Conservation (phyloP, 2,329 filamentous ascomycete species). For the Orbilia ellipsospora region DNA sequence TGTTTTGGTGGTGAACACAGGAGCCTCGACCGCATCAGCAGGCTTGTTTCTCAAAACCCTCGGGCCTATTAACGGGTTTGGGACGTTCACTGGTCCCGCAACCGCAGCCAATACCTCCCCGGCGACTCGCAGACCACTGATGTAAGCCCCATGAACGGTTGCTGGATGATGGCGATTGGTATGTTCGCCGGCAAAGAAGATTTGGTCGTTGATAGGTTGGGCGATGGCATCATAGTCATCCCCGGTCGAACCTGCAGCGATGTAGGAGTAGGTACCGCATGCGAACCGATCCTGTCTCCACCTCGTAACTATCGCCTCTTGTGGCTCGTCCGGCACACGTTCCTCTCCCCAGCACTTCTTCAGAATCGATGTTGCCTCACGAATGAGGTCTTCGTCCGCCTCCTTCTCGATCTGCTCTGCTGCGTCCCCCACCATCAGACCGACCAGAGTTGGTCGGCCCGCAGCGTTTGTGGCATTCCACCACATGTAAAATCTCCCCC, state of each 20-base stretch:
- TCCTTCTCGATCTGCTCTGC: slow-evolving; percentile 86
- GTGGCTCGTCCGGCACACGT: slow-evolving; percentile 75
- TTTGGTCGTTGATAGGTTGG: slow-evolving; percentile 76
- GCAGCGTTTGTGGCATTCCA: slow-evolving; percentile 94
- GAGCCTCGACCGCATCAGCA: not conserved
- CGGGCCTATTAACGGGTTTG: slow-evolving; percentile 77
- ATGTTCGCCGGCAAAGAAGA: slow-evolving; percentile 96
- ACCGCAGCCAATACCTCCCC: slow-evolving; percentile 84
- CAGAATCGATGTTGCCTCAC: slow-evolving; percentile 82
- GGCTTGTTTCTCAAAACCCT: slow-evolving; percentile 62
- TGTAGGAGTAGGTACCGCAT: slow-evolving; percentile 94
- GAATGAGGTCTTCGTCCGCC: slow-evolving; percentile 78
- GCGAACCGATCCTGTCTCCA: slow-evolving; percentile 93
- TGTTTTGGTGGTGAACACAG: too few relatives aligned
- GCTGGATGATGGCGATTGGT: slow-evolving; percentile 96
- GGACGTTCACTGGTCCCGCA: slow-evolving; percentile 82
- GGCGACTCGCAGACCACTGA: slow-evolving; percentile 90
- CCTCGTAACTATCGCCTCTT: slow-evolving; percentile 88
- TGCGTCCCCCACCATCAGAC: slow-evolving; percentile 94
- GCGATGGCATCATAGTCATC: slow-evolving; percentile 96
- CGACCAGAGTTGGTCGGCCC: slow-evolving; percentile 78
- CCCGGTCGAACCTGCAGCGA: slow-evolving; percentile 81
- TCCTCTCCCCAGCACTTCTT: slow-evolving; percentile 76
- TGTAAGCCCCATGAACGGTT: slow-evolving; percentile 94
- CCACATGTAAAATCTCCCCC: slow-evolving; percentile 86